Evolutionary conservation across 1,284 basidiomycete species (phyloP), one percentile per base, ranked within the genome.

Genomic region (Cystobasidium slooffiae): DNA sequence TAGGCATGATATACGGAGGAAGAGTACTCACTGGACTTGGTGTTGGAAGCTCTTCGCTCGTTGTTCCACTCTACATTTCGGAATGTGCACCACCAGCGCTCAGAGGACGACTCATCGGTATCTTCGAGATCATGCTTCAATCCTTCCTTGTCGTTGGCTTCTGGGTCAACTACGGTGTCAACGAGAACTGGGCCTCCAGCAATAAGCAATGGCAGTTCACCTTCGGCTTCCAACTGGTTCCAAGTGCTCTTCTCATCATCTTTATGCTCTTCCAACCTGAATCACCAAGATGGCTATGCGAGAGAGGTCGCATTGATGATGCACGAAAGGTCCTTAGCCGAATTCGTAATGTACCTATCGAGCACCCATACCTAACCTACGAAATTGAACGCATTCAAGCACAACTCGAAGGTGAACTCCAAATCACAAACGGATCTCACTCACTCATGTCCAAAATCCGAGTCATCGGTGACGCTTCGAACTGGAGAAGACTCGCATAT

Each of bases 1-100:
- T 41, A 8, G 61, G 62, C 6, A 68, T 75, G 53, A 79, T 80
- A 22, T 68, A 82, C 39, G 79, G 78, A 18, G 83, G 83, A 20
- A 68, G 84, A 20, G 82, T 78, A 41, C 82, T 83, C 24, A 82
- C 81, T 59, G 75, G 76, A 22, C 75, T 72, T 72, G 68, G 66
- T 22, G 64, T 68, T 46, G 75, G 58, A 68, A 69, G 74, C 51
- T 74, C 81, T 66, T 79, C 81, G 18, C 76, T 78, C 18, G 79
- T 81, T 58, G 77, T 81, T 9, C 83, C 84, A 3, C 80, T 81
- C 31, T 84, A 81, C 76, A 56, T 84, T 55, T 76, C 82, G 22
- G 83, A 83, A 64, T 79, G 78, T 41, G 68, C 80, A 0, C 79
- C 80, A n/a, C 75, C 79, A 1, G 73, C 79, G 14, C 80, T 80